These are phyloP conservation scores for Gaeumannomyces sp. DNA, from an alignment of 2,329 filamentous ascomycete species.

Conservation along the genomic window DNA sequence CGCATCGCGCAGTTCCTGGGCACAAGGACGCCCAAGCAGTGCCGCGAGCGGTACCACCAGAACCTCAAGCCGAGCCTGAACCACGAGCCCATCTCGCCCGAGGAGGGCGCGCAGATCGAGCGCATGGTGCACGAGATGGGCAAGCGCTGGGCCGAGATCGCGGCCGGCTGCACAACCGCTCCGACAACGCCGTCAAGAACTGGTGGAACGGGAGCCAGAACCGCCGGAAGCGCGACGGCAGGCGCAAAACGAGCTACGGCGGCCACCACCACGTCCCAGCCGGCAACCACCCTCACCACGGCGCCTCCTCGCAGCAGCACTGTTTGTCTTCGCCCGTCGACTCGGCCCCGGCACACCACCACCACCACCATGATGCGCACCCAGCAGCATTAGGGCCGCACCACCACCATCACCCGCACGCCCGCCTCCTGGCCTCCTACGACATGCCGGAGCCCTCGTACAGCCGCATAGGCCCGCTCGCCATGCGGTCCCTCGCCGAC, in stretches of 20 bases:
- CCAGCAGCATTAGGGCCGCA: conserved; percentile 8
- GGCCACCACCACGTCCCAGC: conserved; percentile 12
- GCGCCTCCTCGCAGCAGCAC: conserved; percentile 12
- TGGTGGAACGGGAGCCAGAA: conserved; percentile 97
- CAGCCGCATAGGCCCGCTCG: not conserved
- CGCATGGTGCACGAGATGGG: conserved; percentile 70
- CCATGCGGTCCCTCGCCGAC: not conserved
- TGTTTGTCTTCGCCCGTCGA: conserved; percentile 2
- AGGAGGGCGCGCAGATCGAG: conserved; percentile 70
- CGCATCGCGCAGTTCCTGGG: conserved; percentile 23
- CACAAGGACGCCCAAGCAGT: conserved; percentile 86
- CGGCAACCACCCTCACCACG: conserved; percentile 19
- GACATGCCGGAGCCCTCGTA: not conserved
- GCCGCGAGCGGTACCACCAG: conserved; percentile 88
- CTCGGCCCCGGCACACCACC: conserved; percentile 24
- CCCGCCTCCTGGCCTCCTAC: too few species aligned
- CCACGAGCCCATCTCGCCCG: conserved; percentile 64
- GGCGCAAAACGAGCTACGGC: conserved; percentile 26
- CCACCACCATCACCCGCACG: conserved; percentile 8
- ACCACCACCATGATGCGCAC: conserved; percentile 15
- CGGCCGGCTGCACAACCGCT: conserved; percentile 73
- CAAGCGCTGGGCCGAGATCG: conserved; percentile 91
- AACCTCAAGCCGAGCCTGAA: conserved; percentile 76
- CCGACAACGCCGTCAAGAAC: conserved; percentile 95
- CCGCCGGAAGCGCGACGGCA: conserved; percentile 53